These are phyloP conservation scores for Candida jianshihensis DNA, from an alignment of 805 yeast genomes.

Conservation along the genomic window DNA sequence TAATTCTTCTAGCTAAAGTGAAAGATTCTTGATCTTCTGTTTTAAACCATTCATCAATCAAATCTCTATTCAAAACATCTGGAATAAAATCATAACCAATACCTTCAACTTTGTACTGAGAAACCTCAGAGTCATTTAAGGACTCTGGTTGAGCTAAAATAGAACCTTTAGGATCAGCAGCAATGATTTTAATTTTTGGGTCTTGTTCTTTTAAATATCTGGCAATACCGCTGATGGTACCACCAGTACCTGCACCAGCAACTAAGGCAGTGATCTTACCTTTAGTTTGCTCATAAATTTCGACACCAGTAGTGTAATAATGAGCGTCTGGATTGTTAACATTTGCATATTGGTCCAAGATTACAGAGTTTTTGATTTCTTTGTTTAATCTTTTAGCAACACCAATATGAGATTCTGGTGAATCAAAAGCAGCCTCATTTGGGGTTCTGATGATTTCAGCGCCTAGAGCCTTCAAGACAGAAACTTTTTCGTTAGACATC, in stretches of 20 bases:
- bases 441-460: slow-evolving; percentile 91
- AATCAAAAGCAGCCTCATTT: slow-evolving; percentile 88
- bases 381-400: slow-evolving; percentile 74
- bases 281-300: slow-evolving; percentile 74
- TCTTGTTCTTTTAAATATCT: slow-evolving; percentile 67
- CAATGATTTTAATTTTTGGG: slow-evolving; percentile 54
- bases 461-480: slow-evolving; percentile 82
- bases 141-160: slow-evolving; percentile 75
- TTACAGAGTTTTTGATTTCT: slow-evolving; percentile 80
- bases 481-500: slow-evolving; percentile 86
- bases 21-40: slow-evolving; percentile 80
- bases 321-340: slow-evolving; percentile 78
- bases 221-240: slow-evolving; percentile 81
- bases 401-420: slow-evolving; percentile 88
- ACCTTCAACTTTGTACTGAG: slow-evolving; percentile 79
- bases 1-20: slow-evolving; percentile 72
- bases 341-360: slow-evolving; percentile 78
- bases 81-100: slow-evolving; percentile 88
- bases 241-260: slow-evolving; percentile 95
- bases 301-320: slow-evolving; percentile 77
- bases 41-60: slow-evolving; percentile 76
- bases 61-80: slow-evolving; percentile 60
- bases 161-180: slow-evolving; percentile 86
- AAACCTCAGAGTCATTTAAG: slow-evolving; percentile 45
- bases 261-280: slow-evolving; percentile 68